Evolutionary conservation across 257 asterid genomes (phyloP), one percentile per base, ranked within the genome.

Genomic region (Salvia splendens): DNA sequence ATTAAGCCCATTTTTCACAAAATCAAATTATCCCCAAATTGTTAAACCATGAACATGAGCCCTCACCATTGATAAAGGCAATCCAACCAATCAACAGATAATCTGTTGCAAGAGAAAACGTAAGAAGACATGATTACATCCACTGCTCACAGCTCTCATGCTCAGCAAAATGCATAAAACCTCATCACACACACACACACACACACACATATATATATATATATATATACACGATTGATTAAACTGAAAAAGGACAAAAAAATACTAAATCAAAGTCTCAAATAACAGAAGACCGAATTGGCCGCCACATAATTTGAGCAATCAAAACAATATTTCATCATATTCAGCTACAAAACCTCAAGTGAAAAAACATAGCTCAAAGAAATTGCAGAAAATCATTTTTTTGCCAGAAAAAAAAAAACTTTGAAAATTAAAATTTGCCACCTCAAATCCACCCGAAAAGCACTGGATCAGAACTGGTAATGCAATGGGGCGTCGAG

Each of bases 61-160:
- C 82, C 93, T 84, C 80, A 89, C 96, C 96, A 89, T 89, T n/a
- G 71, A 72, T 38, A 72, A 58, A 70, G 63, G 73, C 57, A 61
- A 77, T 79, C 77, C 74, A 69, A 79, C 69, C 72, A 72, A 70
- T 69, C 73, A 70, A 73, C 81, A 73, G 59, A 58, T 66, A 41
- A 61, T 86, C 92, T 82, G 93, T 36, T 69, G 58, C 76, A 61
- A 35, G 17, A 11, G 61, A 60, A 72, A 61, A 63, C 47, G 55
- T 16, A 47, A 49, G 6, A 12, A 52, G 36, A 33, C 58, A 67
- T 68, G 35, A 78, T 53, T 5, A 65, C 16, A 72, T 56, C 50
- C 59, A 47, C 58, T 61, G 30, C 12, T 24, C 33, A 38, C 53
- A 80, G 71, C 73, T 67, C 32, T 38, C 73, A 68, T 67, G 3